These are phyloP conservation scores for Sarocladium brachiariae DNA, from an alignment of 2,329 filamentous ascomycete species.

Conservation along the genomic window DNA sequence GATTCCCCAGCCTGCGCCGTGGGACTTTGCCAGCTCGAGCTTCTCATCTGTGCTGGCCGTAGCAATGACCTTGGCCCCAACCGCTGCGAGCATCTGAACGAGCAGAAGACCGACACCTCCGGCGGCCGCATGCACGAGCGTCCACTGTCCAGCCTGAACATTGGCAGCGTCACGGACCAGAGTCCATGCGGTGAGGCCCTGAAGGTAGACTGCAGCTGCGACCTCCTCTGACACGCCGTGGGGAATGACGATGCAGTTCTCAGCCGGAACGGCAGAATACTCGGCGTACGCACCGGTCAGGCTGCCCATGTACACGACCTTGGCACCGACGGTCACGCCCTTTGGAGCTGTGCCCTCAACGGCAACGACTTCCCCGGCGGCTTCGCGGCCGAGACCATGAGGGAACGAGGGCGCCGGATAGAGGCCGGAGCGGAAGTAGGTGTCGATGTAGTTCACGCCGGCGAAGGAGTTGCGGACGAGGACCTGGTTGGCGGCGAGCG, in stretches of 20 bases:
- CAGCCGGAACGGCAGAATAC: slow-evolving; percentile 46
- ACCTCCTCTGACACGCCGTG: slow-evolving; percentile 51
- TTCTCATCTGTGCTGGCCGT: slow-evolving; percentile 72
- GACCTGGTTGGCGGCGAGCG: slow-evolving; percentile 60
- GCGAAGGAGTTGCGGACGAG: slow-evolving; percentile 74
- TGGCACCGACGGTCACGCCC: slow-evolving; percentile 55
- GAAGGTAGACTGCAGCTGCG: slow-evolving; percentile 65
- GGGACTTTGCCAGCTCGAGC: slow-evolving; percentile 57
- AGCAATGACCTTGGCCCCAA: slow-evolving; percentile 73
- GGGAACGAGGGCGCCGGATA: slow-evolving; percentile 61
- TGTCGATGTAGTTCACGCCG: slow-evolving; percentile 88
- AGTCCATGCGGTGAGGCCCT: slow-evolving; percentile 77
- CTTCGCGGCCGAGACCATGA: slow-evolving; percentile 78
- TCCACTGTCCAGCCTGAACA: slow-evolving; percentile 71
- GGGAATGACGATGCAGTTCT: slow-evolving; percentile 57
- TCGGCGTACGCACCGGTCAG: slow-evolving; percentile 45
- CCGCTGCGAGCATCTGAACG: slow-evolving; percentile 62
- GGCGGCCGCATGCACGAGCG: slow-evolving; percentile 78
- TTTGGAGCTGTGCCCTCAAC: slow-evolving; percentile 44
- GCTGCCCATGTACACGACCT: slow-evolving; percentile 60
- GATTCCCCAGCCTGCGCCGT: slow-evolving; percentile 66
- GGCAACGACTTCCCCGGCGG: slow-evolving; percentile 61
- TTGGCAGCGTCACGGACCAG: slow-evolving; percentile 70
- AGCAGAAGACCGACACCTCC: slow-evolving; percentile 74
- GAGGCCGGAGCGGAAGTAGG: slow-evolving; percentile 79